Evolutionary conservation across 768 basidiomycete species (phyloP).

Genomic region (Leccinum variicolor): DNA sequence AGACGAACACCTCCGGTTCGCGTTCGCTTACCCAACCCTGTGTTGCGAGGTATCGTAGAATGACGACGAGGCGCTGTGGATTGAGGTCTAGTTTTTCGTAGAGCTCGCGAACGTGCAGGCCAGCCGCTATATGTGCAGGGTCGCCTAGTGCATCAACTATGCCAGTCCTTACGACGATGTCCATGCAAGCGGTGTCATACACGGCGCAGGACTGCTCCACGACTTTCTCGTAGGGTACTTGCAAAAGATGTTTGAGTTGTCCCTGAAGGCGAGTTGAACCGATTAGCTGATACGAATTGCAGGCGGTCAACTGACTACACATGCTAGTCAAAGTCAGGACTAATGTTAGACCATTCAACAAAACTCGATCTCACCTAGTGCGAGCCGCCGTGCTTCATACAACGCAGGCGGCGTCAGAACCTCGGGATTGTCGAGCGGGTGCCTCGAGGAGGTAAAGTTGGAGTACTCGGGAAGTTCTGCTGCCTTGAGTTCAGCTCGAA

Average conservation of each 20-base stretch:
- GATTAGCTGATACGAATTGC: not conserved
- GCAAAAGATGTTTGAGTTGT: not conserved
- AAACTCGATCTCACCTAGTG: not conserved
- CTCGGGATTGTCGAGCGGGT: not conserved
- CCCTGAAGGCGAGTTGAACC: not conserved
- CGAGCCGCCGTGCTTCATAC: not conserved
- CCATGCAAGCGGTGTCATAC: not conserved
- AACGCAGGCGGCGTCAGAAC: not conserved
- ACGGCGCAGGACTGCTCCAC: not conserved
- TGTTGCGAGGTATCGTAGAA: not conserved
- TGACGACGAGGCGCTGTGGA: not conserved
- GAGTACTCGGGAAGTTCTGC: not conserved
- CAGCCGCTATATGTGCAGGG: not conserved
- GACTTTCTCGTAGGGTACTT: not conserved
- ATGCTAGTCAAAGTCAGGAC: not conserved
- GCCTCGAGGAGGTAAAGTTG: not conserved
- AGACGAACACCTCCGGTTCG: too few species aligned
- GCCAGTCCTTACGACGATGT: not conserved
- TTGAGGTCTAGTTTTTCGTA: not conserved
- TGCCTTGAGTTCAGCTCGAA: not conserved
- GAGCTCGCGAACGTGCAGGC: not conserved
- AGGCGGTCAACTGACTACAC: not conserved
- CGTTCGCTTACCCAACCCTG: not conserved
- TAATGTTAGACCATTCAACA: not conserved
- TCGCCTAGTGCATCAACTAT: not conserved